phyloP scores from a whole-genome alignment of 306 rosid species.

The Rosa multiflora region DNA sequence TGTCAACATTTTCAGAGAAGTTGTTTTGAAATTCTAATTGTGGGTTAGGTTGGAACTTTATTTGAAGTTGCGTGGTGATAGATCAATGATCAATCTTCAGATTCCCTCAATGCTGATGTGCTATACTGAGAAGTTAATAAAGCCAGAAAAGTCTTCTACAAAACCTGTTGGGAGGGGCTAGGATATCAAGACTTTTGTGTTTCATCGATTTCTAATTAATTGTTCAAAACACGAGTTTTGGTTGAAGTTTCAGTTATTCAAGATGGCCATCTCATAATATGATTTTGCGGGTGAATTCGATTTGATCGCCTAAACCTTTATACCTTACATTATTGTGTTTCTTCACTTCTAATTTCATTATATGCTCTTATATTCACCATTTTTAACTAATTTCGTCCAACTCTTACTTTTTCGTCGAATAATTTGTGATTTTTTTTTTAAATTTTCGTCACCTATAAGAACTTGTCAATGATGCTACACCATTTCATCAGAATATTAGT shows the following conservation, averaged over 20 bases:
- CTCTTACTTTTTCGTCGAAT: too few species aligned
- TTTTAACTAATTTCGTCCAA: too few species aligned
- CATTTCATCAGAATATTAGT: too few species aligned
- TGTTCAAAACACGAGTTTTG: too few species aligned
- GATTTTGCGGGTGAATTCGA: too few species aligned
- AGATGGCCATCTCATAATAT: too few species aligned
- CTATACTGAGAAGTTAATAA: background rate
- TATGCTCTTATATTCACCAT: too few species aligned
- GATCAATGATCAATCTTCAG: background rate
- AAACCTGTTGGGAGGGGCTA: background rate
- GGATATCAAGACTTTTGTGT: background rate
- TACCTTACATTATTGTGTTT: background rate
- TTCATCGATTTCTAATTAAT: too few species aligned
- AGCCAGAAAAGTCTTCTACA: background rate
- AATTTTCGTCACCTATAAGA: too few species aligned
- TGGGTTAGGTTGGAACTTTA: conserved; percentile 18
- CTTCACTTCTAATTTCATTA: background rate
- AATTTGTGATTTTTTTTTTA: too few species aligned
- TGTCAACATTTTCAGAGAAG: conserved; percentile 5
- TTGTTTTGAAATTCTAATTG: conserved; percentile 19
- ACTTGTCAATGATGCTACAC: too few species aligned
- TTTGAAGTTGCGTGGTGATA: conserved; percentile 11
- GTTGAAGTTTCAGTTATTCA: too few species aligned
- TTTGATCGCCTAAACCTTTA: background rate
- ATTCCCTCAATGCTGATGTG: background rate